Conservation (phyloP, 257 asterid genomes). For the Salvia hispanica region DNA sequence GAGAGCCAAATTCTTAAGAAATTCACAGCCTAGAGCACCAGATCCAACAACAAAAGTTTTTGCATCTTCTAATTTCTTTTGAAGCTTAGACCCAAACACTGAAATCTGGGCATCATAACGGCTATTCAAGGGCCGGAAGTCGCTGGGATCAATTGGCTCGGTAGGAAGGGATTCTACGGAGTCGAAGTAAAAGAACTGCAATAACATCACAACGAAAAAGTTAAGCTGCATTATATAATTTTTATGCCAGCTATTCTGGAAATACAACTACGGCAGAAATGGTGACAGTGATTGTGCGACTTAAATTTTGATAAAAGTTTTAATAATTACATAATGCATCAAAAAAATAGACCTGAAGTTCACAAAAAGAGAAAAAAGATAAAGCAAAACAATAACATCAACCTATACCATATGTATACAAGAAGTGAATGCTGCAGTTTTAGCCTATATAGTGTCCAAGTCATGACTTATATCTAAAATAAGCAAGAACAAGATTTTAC, state of each 20-base stretch:
- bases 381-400: neutral
- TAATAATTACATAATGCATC: neutral
- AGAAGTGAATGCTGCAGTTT: neutral
- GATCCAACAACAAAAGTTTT: slow-evolving; percentile 83
- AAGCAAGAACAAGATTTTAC: neutral
- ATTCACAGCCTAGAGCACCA: slow-evolving; percentile 97
- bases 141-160: slow-evolving; percentile 69
- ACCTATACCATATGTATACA: slow-evolving; percentile 6
- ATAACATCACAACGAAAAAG: slow-evolving; percentile 23
- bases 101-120: slow-evolving; percentile 97
- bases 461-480: slow-evolving; percentile 5
- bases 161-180: slow-evolving; percentile 90
- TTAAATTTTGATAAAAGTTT: too few species aligned
- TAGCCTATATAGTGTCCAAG: slow-evolving; percentile 16
- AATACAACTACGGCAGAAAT: neutral
- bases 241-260: neutral
- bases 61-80: slow-evolving; percentile 83
- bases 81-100: slow-evolving; percentile 81
- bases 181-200: slow-evolving; percentile 91
- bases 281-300: slow-evolving; percentile 14
- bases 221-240: slow-evolving; percentile 13
- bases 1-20: slow-evolving; percentile 83
- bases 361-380: slow-evolving; percentile 4
- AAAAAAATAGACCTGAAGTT: neutral
- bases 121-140: slow-evolving; percentile 69